A percentile compares a stretch with the other conserved stretches of the same genome.
Conservation (phyloP, 176 grass and related monocot species). For the Avena eriantha region DNA sequence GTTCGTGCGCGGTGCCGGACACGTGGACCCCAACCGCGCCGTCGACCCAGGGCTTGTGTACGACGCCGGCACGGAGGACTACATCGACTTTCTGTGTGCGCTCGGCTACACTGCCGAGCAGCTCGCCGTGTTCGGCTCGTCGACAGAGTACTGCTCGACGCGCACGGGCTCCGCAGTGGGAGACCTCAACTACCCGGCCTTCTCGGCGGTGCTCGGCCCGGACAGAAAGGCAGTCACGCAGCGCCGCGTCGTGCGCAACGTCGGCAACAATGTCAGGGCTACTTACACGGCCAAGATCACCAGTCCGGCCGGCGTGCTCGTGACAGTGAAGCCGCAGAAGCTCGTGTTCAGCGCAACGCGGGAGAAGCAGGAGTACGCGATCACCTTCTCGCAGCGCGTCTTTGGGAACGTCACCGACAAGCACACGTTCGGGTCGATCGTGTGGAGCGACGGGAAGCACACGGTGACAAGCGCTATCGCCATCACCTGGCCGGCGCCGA, state of each 20-base stretch:
- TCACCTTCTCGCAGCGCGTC: slow-evolving; percentile 18
- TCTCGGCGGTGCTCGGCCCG: slow-evolving; percentile 45
- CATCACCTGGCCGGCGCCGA: neutral
- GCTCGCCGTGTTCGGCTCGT: neutral
- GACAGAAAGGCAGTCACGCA: slow-evolving; percentile 35
- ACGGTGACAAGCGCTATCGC: slow-evolving; percentile 35
- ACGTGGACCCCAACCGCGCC: slow-evolving; percentile 51
- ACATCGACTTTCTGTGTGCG: slow-evolving; percentile 60
- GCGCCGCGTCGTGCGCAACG: slow-evolving; percentile 62
- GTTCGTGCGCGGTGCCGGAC: slow-evolving; percentile 47
- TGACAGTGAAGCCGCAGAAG: slow-evolving; percentile 51
- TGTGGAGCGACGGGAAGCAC: slow-evolving; percentile 50
- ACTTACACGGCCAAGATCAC: slow-evolving; percentile 43
- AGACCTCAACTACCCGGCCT: slow-evolving; percentile 66
- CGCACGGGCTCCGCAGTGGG: neutral
- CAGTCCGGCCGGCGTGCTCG: slow-evolving; percentile 43
- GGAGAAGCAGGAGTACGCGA: slow-evolving; percentile 19
- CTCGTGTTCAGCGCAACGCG: slow-evolving; percentile 43
- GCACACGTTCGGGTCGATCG: slow-evolving; percentile 47
- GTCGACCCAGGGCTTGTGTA: slow-evolving; percentile 55
- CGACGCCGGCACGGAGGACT: slow-evolving; percentile 46
- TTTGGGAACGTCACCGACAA: neutral
- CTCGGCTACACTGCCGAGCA: slow-evolving; percentile 38
- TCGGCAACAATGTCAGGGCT: slow-evolving; percentile 21
- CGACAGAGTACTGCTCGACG: slow-evolving; percentile 46